These are phyloP conservation scores for Lepidium campestre DNA, from an alignment of 441 rosid species.

Conservation along the genomic window DNA sequence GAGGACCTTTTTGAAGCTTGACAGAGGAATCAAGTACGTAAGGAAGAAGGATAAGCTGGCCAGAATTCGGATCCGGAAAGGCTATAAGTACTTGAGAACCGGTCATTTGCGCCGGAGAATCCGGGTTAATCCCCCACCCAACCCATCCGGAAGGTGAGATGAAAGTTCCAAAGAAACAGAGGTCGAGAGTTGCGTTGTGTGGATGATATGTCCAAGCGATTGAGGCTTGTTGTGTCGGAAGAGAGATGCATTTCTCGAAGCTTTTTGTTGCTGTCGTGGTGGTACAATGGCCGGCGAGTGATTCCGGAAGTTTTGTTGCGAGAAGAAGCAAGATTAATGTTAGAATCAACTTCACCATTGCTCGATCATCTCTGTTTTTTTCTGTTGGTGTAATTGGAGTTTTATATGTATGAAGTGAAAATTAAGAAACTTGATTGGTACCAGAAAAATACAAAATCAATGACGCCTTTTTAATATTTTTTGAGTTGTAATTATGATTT, in stretches of 20 bases:
- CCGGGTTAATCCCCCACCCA: slow-evolving; percentile 80
- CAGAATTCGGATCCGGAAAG: slow-evolving; percentile 84
- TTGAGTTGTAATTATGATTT: not conserved
- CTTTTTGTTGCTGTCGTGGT: slow-evolving; percentile 47
- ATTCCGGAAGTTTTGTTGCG: slow-evolving; percentile 24
- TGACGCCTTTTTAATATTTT: not conserved
- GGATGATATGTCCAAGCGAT: slow-evolving; percentile 87
- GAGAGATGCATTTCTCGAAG: slow-evolving; percentile 66
- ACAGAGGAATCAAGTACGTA: slow-evolving; percentile 70
- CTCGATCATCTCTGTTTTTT: slow-evolving; percentile 28
- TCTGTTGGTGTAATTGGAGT: not conserved
- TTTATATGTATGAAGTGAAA: not conserved
- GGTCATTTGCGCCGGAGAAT: slow-evolving; percentile 58
- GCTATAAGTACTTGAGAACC: slow-evolving; percentile 77
- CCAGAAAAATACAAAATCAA: not conserved
- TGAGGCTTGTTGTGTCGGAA: slow-evolving; percentile 91
- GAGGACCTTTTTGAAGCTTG: slow-evolving; percentile 77
- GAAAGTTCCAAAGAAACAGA: slow-evolving; percentile 78
- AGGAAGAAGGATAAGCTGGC: slow-evolving; percentile 70
- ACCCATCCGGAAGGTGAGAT: slow-evolving; percentile 98
- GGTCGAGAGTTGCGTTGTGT: slow-evolving; percentile 69
- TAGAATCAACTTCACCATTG: slow-evolving; percentile 20
- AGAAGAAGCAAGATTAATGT: slow-evolving; percentile 32
- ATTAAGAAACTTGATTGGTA: not conserved
- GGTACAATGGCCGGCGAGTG: slow-evolving; percentile 54